phyloP scores from a whole-genome alignment of 257 asterid genomes.

The Nicotiana otophora region DNA sequence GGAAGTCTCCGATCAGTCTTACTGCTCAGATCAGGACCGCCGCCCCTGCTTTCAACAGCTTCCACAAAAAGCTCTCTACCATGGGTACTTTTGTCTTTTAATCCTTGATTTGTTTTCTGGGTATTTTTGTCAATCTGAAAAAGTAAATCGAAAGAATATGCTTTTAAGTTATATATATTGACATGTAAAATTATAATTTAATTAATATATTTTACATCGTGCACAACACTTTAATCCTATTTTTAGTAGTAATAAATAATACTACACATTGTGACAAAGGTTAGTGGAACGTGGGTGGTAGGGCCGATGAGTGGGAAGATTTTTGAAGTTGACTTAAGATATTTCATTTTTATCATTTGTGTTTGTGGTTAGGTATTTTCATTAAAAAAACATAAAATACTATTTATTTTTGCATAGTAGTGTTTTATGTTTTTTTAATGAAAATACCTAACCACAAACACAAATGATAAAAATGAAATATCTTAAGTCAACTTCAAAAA shows the following conservation, averaged over 20 bases:
- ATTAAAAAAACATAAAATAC: not conserved
- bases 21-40: constrained; percentile 72
- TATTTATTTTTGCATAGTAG: not conserved
- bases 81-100: constrained; percentile 45
- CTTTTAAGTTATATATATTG: too few relatives aligned
- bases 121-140: not conserved
- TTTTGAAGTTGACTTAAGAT: not conserved
- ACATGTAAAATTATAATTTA: too few relatives aligned
- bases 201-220: too few relatives aligned
- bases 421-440: not conserved
- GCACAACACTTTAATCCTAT: too few relatives aligned
- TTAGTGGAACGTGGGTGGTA: constrained; percentile 12
- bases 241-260: not conserved
- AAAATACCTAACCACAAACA: not conserved
- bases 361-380: not conserved
- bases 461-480: not conserved
- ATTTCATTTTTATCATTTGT: not conserved
- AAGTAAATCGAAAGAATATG: not conserved
- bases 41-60: constrained; percentile 34
- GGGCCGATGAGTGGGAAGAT: not conserved
- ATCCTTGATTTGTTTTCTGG: not conserved
- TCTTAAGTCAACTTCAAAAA: not conserved
- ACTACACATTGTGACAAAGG: not conserved
- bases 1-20: constrained; percentile 71
- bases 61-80: constrained; percentile 74